Evolutionary conservation across 306 rosid species (phyloP).

Genomic region (Casuarina equisetifolia): DNA sequence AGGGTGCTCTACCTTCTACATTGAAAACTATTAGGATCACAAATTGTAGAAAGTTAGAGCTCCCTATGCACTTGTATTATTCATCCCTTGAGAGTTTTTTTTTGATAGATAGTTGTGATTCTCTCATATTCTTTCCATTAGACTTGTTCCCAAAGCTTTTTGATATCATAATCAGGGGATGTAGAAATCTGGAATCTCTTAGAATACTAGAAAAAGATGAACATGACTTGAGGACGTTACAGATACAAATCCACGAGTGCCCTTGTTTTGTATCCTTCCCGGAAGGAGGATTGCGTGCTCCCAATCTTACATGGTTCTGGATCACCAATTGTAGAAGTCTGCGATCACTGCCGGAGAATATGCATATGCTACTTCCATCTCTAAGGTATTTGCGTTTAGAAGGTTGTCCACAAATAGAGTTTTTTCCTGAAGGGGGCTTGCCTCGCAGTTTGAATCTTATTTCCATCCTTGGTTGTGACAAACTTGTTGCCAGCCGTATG

Average conservation of each 20-base stretch:
- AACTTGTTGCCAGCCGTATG: slow-evolving; percentile 3
- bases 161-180: not conserved
- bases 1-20: not conserved
- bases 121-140: not conserved
- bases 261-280: slow-evolving; percentile 20
- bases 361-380: slow-evolving; percentile 19
- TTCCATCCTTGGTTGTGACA: not conserved
- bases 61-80: not conserved
- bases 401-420: slow-evolving; percentile 28
- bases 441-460: not conserved
- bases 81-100: not conserved
- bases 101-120: not conserved
- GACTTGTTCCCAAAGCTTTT: slow-evolving; percentile 2
- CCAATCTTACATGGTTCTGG: not conserved
- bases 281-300: not conserved
- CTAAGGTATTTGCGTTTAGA: rapidly evolving
- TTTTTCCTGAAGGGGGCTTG: slow-evolving; percentile 13
- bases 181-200: slow-evolving; percentile 12
- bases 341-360: not conserved
- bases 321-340: not conserved
- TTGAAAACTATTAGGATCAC: not conserved
- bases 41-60: not conserved
- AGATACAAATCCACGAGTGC: slow-evolving; percentile 4
- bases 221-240: not conserved
- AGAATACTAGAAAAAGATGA: not conserved